Conservation (phyloP, 257 asterid genomes). For the Scutellaria minor region DNA sequence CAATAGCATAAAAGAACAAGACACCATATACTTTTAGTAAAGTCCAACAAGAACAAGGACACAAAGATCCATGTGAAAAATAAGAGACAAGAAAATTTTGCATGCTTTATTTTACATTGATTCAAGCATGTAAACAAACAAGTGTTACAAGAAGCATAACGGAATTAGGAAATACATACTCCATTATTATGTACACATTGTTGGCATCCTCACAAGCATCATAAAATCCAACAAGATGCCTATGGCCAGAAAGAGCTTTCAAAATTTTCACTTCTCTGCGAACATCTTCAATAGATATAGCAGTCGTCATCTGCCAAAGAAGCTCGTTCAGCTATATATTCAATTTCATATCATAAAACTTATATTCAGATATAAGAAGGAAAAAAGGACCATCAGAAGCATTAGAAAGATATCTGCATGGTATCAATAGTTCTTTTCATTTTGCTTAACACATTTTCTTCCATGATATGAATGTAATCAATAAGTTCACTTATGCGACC, state of each 20-base stretch:
- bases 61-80: background rate
- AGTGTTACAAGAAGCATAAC: slow-evolving; percentile 28
- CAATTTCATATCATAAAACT: slow-evolving; percentile 12
- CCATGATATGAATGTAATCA: too few relatives aligned
- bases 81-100: slow-evolving; percentile 7
- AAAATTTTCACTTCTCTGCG: slow-evolving; percentile 95
- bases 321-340: slow-evolving; percentile 36
- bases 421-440: slow-evolving; percentile 1
- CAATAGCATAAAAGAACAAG: too few relatives aligned
- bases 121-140: slow-evolving; percentile 18
- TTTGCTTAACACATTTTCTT: background rate
- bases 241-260: slow-evolving; percentile 93
- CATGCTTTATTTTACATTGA: background rate
- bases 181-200: slow-evolving; percentile 91
- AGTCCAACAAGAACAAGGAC: background rate
- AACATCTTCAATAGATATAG: slow-evolving; percentile 93
- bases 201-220: slow-evolving; percentile 97
- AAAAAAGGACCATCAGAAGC: slow-evolving; percentile 12
- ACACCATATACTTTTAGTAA: background rate
- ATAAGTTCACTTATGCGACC: background rate
- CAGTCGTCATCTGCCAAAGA: slow-evolving; percentile 88
- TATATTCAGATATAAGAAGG: slow-evolving; percentile 14
- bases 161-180: slow-evolving; percentile 64
- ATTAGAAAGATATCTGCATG: background rate
- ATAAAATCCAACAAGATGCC: slow-evolving; percentile 79